A percentile compares a stretch with the other conserved stretches of the same genome.
phyloP scores from a whole-genome alignment of 2,329 filamentous ascomycete genomes.

The Atkinsonella hypoxylon region DNA sequence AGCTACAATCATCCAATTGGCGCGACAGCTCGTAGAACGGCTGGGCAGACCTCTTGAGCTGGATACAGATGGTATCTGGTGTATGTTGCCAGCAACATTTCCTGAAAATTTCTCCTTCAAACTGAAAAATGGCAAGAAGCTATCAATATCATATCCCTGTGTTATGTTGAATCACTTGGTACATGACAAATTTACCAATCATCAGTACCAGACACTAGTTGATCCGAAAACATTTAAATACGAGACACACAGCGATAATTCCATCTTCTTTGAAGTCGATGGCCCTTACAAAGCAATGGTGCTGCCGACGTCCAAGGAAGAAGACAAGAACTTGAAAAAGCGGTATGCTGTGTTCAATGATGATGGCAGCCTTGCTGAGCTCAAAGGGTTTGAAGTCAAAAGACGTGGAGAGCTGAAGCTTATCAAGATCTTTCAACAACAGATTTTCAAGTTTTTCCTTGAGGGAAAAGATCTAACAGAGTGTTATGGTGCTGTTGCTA shows the following conservation, averaged over 20 bases:
- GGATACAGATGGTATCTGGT: constrained; percentile 99
- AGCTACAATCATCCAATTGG: constrained; percentile 93
- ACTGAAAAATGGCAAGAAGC: constrained; percentile 88
- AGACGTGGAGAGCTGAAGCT: constrained; percentile 94
- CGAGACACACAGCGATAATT: constrained; percentile 95
- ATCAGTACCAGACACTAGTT: constrained; percentile 86
- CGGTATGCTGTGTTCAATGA: constrained; percentile 98
- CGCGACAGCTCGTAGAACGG: constrained; percentile 81
- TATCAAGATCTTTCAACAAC: constrained; percentile 98
- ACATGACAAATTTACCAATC: constrained; percentile 87
- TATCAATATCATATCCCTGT: constrained; percentile 94
- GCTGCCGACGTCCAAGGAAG: constrained; percentile 91
- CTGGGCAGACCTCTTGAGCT: constrained; percentile 87
- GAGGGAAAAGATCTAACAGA: constrained; percentile 79
- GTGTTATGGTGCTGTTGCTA: constrained; percentile 84
- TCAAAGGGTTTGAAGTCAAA: constrained; percentile 98
- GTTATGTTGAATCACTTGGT: constrained; percentile 98
- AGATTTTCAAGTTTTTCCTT: constrained; percentile 98
- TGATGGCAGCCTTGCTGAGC: constrained; percentile 83
- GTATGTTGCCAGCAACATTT: constrained; percentile 91
- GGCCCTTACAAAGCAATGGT: constrained; percentile 98
- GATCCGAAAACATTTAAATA: constrained; percentile 77
- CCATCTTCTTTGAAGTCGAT: constrained; percentile 98
- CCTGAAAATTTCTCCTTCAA: constrained; percentile 95
- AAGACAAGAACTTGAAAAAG: constrained; percentile 99